Base-by-base conservation (phyloP, 2,329 filamentous ascomycete species). In the Sporothrix pallida region DNA sequence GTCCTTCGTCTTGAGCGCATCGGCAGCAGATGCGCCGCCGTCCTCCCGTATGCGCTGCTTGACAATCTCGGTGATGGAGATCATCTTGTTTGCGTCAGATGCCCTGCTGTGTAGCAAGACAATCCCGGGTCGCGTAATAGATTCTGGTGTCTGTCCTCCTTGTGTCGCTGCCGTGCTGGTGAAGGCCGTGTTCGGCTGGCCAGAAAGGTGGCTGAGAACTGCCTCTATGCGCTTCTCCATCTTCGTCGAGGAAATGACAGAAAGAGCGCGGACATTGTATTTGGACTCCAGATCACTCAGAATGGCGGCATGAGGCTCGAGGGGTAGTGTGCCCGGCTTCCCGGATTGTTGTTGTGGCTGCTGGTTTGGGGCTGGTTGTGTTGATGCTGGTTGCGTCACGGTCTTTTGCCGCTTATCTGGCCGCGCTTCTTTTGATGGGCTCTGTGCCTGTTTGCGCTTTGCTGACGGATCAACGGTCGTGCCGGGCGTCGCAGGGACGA, bases 1-100 rank as follows among this genome's bases (percentile, higher is more conserved):
- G 20, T 44, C 48, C 12, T 68, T 69, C 44, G 56, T 65, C 9
- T 42, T 56, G 13, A 31, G 6, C 13, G 48, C 23, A n/a, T 17
- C 8, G 17, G 10, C 54, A 37, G 31, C 31, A 37, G 31, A 37
- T 4, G 23, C 26, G 20, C 48, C 23, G 23, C 5, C 44, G 2
- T 83, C 80, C 70, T 85, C 83, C 46, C 78, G 82, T 71, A 92
- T 81, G 65, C 89, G 83, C 54, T 87, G 83, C 80, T 91, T 91
- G 73, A 85, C 86, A 52, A 92, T 89, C 80, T 94, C 92, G 62
- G 86, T 86, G 63, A 93, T 86, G 3, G 88, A 91, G 77, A 93
- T 87, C 78, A 93, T 83, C 80, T 94, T 94, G 80, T 85, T 85
- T 1, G 88, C 85, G 2, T 89, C 86, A 10, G 80, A 75, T 0